phyloP scores from a whole-genome alignment of 345 rosid species.

The Eucalyptus marginata region DNA sequence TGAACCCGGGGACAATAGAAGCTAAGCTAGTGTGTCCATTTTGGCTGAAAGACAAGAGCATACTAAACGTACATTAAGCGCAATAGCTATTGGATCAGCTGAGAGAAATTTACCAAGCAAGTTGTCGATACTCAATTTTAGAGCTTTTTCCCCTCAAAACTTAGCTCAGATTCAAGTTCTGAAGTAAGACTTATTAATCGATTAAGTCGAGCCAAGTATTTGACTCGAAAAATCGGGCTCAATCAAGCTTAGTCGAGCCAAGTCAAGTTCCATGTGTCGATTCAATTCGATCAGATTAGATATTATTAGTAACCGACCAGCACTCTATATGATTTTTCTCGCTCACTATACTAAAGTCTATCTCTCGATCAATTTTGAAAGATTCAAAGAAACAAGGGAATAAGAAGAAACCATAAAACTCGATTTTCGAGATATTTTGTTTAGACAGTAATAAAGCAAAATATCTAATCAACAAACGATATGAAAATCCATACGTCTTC shows the following conservation, averaged over 20 bases:
- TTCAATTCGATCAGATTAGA: neutral
- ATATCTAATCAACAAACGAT: neutral
- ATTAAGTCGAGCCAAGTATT: neutral
- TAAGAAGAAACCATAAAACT: neutral
- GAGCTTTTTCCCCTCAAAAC: neutral
- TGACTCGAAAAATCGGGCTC: neutral
- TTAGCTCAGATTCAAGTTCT: neutral
- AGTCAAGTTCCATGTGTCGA: too few relatives aligned
- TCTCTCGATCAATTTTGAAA: neutral
- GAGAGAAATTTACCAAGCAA: neutral
- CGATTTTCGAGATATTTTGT: neutral
- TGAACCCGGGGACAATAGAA: neutral
- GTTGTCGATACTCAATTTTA: neutral
- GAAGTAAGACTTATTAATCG: neutral
- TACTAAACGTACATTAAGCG: neutral
- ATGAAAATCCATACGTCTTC: neutral
- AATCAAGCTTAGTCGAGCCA: too few relatives aligned
- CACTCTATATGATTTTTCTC: neutral
- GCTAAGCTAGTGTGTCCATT: neutral
- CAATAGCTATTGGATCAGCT: neutral
- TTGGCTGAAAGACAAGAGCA: neutral
- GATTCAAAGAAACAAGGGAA: neutral
- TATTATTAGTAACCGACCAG: neutral
- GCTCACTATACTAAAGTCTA: neutral
- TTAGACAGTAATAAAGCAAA: fast-evolving